Conservation (phyloP, 192 early-diverging fungal species). For the Gigaspora rosea region DNA sequence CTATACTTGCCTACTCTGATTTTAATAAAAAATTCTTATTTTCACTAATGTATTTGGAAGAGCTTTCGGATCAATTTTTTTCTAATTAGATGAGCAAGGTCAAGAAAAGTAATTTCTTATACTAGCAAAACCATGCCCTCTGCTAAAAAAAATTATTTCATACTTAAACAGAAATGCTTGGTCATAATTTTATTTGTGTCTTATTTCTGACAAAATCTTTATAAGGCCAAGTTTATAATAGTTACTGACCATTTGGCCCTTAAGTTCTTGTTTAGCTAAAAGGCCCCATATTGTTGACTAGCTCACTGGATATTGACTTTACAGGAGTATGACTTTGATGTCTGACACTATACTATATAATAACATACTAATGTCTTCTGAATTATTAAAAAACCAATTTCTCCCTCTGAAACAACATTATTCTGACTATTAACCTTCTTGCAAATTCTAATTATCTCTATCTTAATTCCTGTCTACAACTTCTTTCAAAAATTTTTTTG, state of each 20-base stretch:
- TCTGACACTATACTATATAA: background rate
- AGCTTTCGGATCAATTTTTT: background rate
- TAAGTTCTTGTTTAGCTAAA: background rate
- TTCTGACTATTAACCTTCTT: too few relatives aligned
- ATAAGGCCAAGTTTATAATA: constrained; percentile 8
- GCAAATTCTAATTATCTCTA: too few relatives aligned
- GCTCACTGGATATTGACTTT: background rate
- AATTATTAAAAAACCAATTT: too few relatives aligned
- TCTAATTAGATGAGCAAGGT: background rate
- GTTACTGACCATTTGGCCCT: constrained; percentile 28
- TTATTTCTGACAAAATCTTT: constrained; percentile 30
- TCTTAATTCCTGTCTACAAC: too few relatives aligned
- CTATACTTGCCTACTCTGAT: background rate
- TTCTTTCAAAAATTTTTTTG: too few relatives aligned
- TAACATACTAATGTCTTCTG: background rate
- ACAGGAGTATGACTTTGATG: constrained; percentile 15
- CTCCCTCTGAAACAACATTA: too few relatives aligned
- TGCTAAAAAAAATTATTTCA: constrained; percentile 3
- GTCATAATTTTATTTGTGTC: constrained; percentile 11
- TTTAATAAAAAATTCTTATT: background rate
- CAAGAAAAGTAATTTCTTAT: constrained; percentile 7
- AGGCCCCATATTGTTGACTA: too few relatives aligned
- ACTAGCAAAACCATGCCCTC: background rate
- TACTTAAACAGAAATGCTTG: constrained; percentile 7
- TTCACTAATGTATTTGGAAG: background rate